phyloP scores from a whole-genome alignment of 257 asterid genomes.

The Nicotiana paniculata region DNA sequence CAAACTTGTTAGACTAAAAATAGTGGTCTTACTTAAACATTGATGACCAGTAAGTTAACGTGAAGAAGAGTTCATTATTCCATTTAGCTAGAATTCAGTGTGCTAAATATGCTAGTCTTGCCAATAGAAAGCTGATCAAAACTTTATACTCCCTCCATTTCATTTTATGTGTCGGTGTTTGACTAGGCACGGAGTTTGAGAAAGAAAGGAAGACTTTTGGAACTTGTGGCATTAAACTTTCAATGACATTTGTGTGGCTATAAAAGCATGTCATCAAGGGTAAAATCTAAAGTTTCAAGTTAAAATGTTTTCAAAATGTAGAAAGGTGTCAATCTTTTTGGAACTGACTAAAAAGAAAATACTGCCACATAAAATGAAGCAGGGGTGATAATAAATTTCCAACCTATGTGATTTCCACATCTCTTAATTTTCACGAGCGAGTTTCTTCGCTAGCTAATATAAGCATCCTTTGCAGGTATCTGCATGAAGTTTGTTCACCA shows the following conservation, averaged over 20 bases:
- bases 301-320: neutral
- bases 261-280: neutral
- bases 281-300: neutral
- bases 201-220: neutral
- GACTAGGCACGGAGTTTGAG: neutral
- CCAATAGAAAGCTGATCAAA: neutral
- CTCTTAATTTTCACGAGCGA: neutral
- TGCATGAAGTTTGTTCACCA: conserved; percentile 94
- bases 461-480: conserved; percentile 50
- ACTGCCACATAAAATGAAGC: neutral
- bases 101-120: neutral
- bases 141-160: neutral
- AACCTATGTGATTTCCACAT: neutral
- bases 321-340: neutral
- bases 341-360: neutral
- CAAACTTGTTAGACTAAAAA: neutral
- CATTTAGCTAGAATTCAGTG: neutral
- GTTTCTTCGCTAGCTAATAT: conserved; percentile 12
- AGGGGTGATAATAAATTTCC: neutral
- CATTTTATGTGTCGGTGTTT: neutral
- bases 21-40: neutral
- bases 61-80: neutral
- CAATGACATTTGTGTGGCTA: neutral
- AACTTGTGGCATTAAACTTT: neutral
- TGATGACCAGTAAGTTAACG: neutral